Evolutionary conservation across 164 flowering plant species (phyloP).

Genomic region (Tetracentron sinense): DNA sequence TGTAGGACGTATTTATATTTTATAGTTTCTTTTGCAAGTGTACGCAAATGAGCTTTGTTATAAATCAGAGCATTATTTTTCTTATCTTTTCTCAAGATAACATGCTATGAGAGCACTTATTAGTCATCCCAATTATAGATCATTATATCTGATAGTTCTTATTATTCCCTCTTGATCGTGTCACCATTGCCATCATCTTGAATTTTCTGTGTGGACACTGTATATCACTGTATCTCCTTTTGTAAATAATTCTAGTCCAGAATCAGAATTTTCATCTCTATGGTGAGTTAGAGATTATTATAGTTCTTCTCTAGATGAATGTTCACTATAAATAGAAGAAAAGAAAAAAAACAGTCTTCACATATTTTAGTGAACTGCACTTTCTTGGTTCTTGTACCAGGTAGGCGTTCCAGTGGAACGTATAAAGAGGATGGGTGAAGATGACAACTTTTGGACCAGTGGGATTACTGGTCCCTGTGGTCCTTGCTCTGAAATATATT

Average conservation of each 20-base stretch:
- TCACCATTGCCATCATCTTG: background rate
- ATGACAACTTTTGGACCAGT: conserved; percentile 96
- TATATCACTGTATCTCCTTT: background rate
- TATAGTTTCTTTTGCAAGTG: background rate
- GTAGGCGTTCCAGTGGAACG: conserved; percentile 80
- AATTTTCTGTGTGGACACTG: background rate
- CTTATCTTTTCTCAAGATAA: background rate
- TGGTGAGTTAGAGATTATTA: too few species aligned
- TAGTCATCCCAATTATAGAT: background rate
- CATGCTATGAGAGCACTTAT: background rate
- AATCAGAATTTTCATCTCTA: background rate
- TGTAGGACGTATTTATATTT: background rate
- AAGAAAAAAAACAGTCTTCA: background rate
- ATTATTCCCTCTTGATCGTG: background rate
- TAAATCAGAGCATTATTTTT: background rate
- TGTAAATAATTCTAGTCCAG: background rate
- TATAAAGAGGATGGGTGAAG: conserved; percentile 87
- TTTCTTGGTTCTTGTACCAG: conserved; percentile 40
- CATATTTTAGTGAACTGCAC: background rate
- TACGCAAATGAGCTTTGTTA: background rate
- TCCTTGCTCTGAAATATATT: conserved; percentile 94
- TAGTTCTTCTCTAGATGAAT: background rate
- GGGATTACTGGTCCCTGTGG: conserved; percentile 96
- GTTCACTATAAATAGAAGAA: background rate
- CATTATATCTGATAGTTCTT: background rate